Conservation (phyloP, 768 basidiomycete genomes). For the Mycena amicta region DNA sequence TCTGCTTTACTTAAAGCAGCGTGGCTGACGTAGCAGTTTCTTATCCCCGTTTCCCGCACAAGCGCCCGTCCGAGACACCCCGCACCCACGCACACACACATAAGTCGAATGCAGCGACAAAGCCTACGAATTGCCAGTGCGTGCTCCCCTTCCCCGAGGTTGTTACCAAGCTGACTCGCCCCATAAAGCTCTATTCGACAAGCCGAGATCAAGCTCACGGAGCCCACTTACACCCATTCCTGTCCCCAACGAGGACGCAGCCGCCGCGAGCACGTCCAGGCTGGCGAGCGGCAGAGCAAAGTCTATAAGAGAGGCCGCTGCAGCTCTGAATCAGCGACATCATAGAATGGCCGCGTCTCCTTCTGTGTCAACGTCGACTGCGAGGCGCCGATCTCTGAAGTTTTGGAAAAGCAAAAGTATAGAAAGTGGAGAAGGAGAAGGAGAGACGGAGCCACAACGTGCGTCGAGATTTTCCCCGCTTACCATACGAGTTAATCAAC, state of each 20-base stretch:
- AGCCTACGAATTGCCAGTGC: neutral
- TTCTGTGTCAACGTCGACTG: neutral
- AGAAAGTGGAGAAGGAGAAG: neutral
- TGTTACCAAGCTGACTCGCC: neutral
- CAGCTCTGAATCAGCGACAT: neutral
- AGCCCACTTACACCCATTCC: constrained; percentile 17
- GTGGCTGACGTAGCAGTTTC: too few species aligned
- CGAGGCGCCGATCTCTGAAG: constrained; percentile 3
- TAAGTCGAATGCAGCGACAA: neutral
- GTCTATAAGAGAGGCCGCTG: too few species aligned
- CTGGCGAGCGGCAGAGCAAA: too few species aligned
- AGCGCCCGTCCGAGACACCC: too few species aligned
- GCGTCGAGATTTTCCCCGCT: too few species aligned
- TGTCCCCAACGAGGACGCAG: constrained; percentile 6
- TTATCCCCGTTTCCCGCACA: too few species aligned
- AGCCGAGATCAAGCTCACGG: constrained; percentile 13
- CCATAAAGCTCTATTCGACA: constrained; percentile 6
- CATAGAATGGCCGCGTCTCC: neutral
- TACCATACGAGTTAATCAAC: too few species aligned
- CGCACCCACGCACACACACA: too few species aligned
- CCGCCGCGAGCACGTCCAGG: too few species aligned
- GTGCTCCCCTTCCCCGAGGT: neutral
- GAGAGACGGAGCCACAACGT: neutral
- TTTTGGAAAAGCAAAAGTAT: neutral
- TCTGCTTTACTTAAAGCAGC: too few species aligned